These are phyloP conservation scores for Trichoderma reesei DNA, from an alignment of 495 filamentous ascomycete genomes.

Conservation along the genomic window DNA sequence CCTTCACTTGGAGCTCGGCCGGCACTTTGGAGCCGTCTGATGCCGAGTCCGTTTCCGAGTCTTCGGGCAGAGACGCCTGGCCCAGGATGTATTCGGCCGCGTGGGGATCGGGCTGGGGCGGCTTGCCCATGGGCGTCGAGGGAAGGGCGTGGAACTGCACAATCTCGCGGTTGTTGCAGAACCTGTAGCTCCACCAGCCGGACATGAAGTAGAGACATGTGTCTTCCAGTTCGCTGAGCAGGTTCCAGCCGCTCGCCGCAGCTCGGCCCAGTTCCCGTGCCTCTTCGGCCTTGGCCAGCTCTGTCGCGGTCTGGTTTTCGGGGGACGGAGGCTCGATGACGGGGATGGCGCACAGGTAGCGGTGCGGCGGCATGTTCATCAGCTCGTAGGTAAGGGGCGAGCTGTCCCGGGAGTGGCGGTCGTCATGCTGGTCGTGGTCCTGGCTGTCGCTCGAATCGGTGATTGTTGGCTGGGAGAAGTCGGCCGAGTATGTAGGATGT, in stretches of 20 bases:
- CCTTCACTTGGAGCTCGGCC: constrained; percentile 67
- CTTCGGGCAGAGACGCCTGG: constrained; percentile 26
- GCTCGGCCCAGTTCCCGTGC: constrained; percentile 78
- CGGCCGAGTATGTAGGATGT: constrained; percentile 24
- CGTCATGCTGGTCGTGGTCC: background rate
- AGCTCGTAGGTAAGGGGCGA: constrained; percentile 52
- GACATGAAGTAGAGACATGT: constrained; percentile 82
- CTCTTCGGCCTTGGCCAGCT: constrained; percentile 60
- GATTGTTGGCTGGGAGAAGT: constrained; percentile 27
- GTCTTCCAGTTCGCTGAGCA: constrained; percentile 79
- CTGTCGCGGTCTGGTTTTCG: constrained; percentile 50
- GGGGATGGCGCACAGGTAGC: constrained; percentile 81
- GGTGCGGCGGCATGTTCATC: constrained; percentile 57
- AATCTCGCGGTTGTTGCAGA: constrained; percentile 82
- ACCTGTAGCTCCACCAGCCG: constrained; percentile 96
- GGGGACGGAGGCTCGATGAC: constrained; percentile 45
- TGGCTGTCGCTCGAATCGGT: constrained; percentile 18
- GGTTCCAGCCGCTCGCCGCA: constrained; percentile 74
- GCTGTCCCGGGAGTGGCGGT: constrained; percentile 16
- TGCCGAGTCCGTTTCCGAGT: constrained; percentile 20
- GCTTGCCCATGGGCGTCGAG: constrained; percentile 47
- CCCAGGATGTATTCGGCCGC: constrained; percentile 78
- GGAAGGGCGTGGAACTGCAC: constrained; percentile 88
- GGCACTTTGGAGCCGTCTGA: constrained; percentile 31
- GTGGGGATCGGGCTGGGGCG: constrained; percentile 62